Evolutionary conservation across 169 alveolate genomes (phyloP), one percentile per base, ranked within the genome.

Genomic region (Hepatocystis sp.): DNA sequence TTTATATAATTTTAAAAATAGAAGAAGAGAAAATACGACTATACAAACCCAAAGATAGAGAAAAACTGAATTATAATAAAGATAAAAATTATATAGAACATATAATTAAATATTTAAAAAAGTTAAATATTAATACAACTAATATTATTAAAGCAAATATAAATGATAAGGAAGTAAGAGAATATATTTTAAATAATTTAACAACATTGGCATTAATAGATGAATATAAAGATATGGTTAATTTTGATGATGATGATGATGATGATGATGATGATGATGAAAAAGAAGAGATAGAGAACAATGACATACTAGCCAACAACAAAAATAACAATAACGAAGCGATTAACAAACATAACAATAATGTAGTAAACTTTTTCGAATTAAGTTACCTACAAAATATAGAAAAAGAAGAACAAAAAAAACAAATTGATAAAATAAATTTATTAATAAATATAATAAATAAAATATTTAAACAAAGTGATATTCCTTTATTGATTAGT

Each of bases 21-120:
- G 86, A 71, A 58, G 86, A 71, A 23, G 86, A 71, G 53, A 71
- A 71, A 71, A 71, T 71, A 28, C 63, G 86, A 2, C 13, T 71
- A 23, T 71, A 71, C 27, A 71, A 71, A 23, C 86, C 86, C 8
- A 71, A 56, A 49, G 86, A 71, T n/a, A 56, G 86, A 21, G 86
- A 71, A 71, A 71, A 71, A 71, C 39, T 71, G n/a, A 71, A 71
- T 61, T 71, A 71, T 39, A 58, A 19, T 15, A 71, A 51, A 19
- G 86, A 71, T 13, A 71, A 51, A 39, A 71, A 71, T 39, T 71
- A 71, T 63, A 44, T 51, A 32, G 86, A 71, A 15, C 86, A 71
- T 36, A 71, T 71, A n/a, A 19, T 71, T 51, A 71, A 71, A 58
- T 71, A 71, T 34, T 36, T 71, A 40, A 71, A 71, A 36, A 71